These are phyloP conservation scores for Coemansia asiatica DNA, from an alignment of 192 early-diverging fungal genomes.

Conservation along the genomic window DNA sequence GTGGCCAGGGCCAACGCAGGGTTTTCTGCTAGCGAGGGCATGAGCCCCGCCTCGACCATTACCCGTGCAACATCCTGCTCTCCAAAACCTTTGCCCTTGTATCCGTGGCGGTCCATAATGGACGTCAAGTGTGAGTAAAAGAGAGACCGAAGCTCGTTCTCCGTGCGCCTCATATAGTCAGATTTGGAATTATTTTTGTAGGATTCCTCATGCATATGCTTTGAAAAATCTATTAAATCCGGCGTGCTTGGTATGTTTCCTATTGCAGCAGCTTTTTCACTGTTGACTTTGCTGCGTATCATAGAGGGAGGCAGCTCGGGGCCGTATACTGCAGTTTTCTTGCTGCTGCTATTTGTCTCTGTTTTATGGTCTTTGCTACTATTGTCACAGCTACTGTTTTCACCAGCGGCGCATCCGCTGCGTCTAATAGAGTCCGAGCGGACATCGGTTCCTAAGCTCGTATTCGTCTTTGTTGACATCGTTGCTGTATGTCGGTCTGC, in stretches of 20 bases:
- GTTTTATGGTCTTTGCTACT: background rate
- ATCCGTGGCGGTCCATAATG: constrained; percentile 42
- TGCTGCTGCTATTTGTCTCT: constrained; percentile 1
- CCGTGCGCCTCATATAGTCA: constrained; percentile 29
- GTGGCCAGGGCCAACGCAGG: constrained; percentile 35
- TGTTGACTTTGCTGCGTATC: constrained; percentile 21
- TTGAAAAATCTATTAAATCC: constrained; percentile 16
- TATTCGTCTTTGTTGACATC: constrained; percentile 1
- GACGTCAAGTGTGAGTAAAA: constrained; percentile 30
- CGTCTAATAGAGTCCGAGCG: constrained; percentile 9
- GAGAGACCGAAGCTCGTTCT: constrained; percentile 33
- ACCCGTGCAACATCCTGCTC: constrained; percentile 31
- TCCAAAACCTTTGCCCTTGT: constrained; percentile 19
- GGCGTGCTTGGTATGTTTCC: background rate
- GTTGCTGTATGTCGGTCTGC: constrained; percentile 1
- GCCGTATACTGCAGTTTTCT: constrained; percentile 26
- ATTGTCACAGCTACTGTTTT: background rate
- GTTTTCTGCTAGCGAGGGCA: constrained; percentile 32
- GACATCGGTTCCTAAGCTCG: background rate
- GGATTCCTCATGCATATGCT: constrained; percentile 13
- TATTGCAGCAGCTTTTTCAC: background rate
- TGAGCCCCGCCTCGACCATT: constrained; percentile 36
- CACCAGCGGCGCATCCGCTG: background rate
- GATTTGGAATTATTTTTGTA: constrained; percentile 16
- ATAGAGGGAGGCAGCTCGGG: constrained; percentile 52